Evolutionary conservation across 2,329 filamentous ascomycete genomes (phyloP), one percentile per base, ranked within the genome.

Genomic region (Venturia nashicola): DNA sequence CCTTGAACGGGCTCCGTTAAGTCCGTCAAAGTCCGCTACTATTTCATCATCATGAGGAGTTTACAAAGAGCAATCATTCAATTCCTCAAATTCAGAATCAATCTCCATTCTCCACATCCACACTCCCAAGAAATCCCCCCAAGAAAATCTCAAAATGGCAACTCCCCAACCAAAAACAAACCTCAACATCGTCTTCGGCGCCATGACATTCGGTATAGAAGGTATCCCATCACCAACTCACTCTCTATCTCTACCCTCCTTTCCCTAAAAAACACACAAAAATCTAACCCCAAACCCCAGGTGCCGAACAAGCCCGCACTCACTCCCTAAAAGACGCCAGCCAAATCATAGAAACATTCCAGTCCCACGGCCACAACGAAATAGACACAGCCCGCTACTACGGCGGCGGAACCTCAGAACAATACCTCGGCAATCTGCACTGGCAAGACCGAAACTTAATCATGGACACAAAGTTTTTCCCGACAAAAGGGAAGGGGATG

Each of bases 381-480:
- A 67, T 77, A 59, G 75, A 76, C 65, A 76, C 74, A 0, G 72
- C 75, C 6, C 72, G 74, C 27, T 68, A 75, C 61, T 77, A 77
- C 68, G 74, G 74, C 59, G 48, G 61, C n/a, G 75, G 75, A 55
- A 69, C 70, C 48, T 70, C 69, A 36, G 76, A 77, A 69, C 72
- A 77, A 61, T 75, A 76, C 55, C 75, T 83, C 1, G 79, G 74
- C 7, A 67, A 71, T 14, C 67, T 76, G 12, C 67, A 74, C 32
- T 78, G 75, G 74, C 67, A 76, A 59, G 61, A 70, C 6, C 72
- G 76, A n/a, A 73, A 73, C 20, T 68, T 80, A 23, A 62, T 71
- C 18, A 73, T 80, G 67, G 76, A 75, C 64, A 80, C 78, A 0
- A 80, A 80, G 65, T 69, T 77, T 20, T 77, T 72, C 36, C 36